Conservation (phyloP, 345 rosid genomes). For the Zanthoxylum bungeanum region DNA sequence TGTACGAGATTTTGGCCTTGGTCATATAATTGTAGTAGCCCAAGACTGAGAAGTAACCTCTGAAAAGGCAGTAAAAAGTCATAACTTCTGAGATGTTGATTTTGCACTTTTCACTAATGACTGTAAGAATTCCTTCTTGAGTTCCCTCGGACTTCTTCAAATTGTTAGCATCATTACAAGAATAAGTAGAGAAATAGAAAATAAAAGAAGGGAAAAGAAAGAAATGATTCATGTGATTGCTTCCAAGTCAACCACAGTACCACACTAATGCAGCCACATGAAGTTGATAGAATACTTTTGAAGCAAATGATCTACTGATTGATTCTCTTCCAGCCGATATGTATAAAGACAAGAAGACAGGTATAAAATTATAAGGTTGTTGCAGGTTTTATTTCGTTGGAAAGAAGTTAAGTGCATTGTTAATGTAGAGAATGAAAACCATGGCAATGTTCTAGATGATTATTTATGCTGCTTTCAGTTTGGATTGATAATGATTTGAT, state of each 20-base stretch:
- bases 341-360: too few relatives aligned
- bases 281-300: neutral
- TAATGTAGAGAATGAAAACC: neutral
- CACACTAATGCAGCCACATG: neutral
- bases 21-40: neutral
- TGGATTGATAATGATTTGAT: neutral
- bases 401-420: neutral
- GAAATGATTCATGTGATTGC: too few relatives aligned
- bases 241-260: too few relatives aligned
- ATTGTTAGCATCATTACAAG: neutral
- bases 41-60: neutral
- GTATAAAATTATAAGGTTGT: neutral
- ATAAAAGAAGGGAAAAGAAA: too few relatives aligned
- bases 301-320: neutral
- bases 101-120: constrained; percentile 1
- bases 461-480: neutral
- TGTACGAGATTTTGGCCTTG: neutral
- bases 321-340: neutral
- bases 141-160: neutral
- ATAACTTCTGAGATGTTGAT: neutral
- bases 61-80: neutral
- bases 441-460: neutral
- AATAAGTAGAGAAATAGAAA: neutral
- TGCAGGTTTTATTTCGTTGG: neutral
- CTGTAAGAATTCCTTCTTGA: neutral